These are phyloP conservation scores for Orbilia javanica DNA, from an alignment of 2,329 filamentous ascomycete species.

Conservation along the genomic window DNA sequence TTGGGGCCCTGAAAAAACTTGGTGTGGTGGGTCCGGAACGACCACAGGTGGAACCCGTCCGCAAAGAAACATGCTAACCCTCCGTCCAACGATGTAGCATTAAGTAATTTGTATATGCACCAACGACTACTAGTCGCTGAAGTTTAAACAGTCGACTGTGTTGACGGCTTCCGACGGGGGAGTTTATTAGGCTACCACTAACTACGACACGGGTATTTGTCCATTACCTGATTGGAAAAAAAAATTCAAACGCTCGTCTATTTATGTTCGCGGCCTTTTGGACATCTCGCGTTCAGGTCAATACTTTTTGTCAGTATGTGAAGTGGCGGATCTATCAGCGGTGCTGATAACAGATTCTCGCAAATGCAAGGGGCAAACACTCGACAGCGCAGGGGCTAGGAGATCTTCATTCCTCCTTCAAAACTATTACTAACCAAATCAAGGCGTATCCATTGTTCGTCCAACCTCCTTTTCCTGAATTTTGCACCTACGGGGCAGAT, in stretches of 20 bases:
- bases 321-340: too few species aligned
- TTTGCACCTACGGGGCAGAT: not conserved
- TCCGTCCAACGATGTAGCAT: not conserved
- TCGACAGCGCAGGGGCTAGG: not conserved
- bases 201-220: too few species aligned
- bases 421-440: not conserved
- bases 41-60: slow-evolving; percentile 15
- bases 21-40: slow-evolving; percentile 16
- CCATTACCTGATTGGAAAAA: too few species aligned
- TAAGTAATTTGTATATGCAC: too few species aligned
- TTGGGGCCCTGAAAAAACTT: not conserved
- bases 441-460: not conserved
- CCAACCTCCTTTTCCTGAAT: not conserved
- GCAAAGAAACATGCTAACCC: not conserved
- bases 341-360: not conserved
- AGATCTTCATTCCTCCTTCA: not conserved
- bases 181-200: not conserved
- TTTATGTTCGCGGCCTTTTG: too few species aligned
- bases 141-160: not conserved
- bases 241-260: too few species aligned
- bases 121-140: not conserved
- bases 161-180: not conserved
- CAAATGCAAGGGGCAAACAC: not conserved
- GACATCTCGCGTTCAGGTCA: too few species aligned
- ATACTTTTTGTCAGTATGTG: too few species aligned